phyloP scores from a whole-genome alignment of 2,329 filamentous ascomycete genomes.

The Hawksworthiomyces lignivorus region DNA sequence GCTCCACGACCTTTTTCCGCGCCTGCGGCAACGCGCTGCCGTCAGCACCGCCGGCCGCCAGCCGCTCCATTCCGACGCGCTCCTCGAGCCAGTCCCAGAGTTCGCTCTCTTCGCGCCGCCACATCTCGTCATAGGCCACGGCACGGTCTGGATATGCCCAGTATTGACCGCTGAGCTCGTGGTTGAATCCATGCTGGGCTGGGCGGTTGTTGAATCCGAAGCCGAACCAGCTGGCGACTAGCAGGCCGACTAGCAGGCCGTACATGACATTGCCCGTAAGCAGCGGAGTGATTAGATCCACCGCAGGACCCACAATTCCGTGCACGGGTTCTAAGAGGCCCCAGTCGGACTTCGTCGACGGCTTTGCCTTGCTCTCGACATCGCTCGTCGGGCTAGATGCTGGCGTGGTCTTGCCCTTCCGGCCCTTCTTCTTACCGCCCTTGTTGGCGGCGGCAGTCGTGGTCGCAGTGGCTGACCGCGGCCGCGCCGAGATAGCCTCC shows the following conservation, averaged over 20 bases:
- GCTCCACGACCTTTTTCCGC: slow-evolving; percentile 43
- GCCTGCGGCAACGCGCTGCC: slow-evolving; percentile 16
- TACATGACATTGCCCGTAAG: slow-evolving; percentile 73
- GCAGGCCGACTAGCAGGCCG: slow-evolving; percentile 61
- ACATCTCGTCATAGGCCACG: slow-evolving; percentile 87
- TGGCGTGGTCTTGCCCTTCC: slow-evolving; percentile 39
- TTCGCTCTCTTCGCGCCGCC: slow-evolving; percentile 78
- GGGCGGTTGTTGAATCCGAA: slow-evolving; percentile 41
- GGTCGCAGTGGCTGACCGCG: slow-evolving; percentile 39
- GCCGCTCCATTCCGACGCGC: slow-evolving; percentile 63
- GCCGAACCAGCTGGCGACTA: slow-evolving; percentile 69
- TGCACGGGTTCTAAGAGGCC: slow-evolving; percentile 75
- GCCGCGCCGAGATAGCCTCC: slow-evolving; percentile 60
- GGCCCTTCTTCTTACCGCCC: slow-evolving; percentile 51
- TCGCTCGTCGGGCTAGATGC: slow-evolving; percentile 35
- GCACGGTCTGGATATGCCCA: slow-evolving; percentile 54
- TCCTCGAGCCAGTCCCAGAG: slow-evolving; percentile 93
- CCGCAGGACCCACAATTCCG: slow-evolving; percentile 58
- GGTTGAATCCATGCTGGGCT: slow-evolving; percentile 28
- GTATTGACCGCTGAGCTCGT: slow-evolving; percentile 27
- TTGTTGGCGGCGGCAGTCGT: slow-evolving; percentile 40
- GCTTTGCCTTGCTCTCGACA: slow-evolving; percentile 31
- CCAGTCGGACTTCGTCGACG: slow-evolving; percentile 51
- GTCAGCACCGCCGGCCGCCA: slow-evolving; percentile 29
- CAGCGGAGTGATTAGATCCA: slow-evolving; percentile 62